phyloP scores from a whole-genome alignment of 2,329 filamentous ascomycete species.

The Colletotrichum echinochloae region DNA sequence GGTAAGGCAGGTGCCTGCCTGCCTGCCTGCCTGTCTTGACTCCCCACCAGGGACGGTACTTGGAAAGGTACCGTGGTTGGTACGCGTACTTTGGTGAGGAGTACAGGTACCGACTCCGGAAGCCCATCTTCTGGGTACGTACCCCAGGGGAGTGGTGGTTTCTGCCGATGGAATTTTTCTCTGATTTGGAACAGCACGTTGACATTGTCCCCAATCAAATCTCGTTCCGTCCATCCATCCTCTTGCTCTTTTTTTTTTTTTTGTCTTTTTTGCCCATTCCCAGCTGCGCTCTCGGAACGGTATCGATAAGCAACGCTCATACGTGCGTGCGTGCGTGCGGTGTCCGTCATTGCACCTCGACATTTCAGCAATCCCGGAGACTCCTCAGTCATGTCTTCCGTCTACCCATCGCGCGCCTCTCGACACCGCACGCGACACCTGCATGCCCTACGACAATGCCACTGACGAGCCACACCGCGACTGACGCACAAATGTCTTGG shows the following conservation, averaged over 20 bases:
- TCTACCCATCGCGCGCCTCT: neutral
- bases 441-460: neutral
- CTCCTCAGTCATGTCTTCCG: neutral
- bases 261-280: neutral
- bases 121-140: conserved; percentile 6
- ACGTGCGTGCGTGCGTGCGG: neutral
- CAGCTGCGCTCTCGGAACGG: conserved; percentile 32
- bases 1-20: no score
- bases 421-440: conserved; percentile 9
- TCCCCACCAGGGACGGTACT: conserved; percentile 18
- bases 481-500: neutral
- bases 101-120: conserved; percentile 21
- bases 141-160: neutral
- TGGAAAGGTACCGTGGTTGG: neutral
- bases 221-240: neutral
- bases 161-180: conserved; percentile 32
- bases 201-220: conserved; percentile 17
- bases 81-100: neutral
- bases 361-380: conserved; percentile 2
- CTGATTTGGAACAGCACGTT: conserved; percentile 20
- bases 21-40: neutral
- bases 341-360: conserved; percentile 5
- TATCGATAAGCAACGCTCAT: conserved; percentile 37
- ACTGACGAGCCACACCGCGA: neutral
- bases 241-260: neutral